phyloP scores from a whole-genome alignment of 2,329 filamentous ascomycete genomes.

The Aspergillus novoparasiticus region DNA sequence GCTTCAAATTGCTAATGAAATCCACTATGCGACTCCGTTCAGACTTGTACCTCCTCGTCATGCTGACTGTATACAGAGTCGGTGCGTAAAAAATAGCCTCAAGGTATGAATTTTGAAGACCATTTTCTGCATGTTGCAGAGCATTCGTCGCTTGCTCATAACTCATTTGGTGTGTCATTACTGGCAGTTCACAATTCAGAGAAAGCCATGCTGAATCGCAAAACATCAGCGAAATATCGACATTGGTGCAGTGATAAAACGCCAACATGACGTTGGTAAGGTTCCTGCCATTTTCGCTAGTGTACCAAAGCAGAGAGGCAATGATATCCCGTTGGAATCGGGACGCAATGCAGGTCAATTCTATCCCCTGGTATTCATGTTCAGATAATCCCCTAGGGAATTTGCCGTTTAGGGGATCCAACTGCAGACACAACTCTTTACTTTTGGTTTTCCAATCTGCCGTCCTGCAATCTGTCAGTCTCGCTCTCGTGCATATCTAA shows the following conservation, averaged over 20 bases:
- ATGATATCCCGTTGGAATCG: slow-evolving; percentile 3
- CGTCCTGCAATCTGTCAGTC: background rate
- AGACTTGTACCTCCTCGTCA: background rate
- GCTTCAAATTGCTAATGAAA: background rate
- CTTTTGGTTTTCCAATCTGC: background rate
- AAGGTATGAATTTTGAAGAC: background rate
- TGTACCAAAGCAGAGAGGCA: background rate
- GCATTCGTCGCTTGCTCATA: background rate
- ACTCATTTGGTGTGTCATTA: background rate
- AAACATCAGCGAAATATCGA: slow-evolving; percentile 3
- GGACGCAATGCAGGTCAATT: background rate
- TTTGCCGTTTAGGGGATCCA: background rate
- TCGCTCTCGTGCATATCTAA: background rate
- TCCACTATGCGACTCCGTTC: background rate
- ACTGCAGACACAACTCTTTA: background rate
- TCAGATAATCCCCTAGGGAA: background rate
- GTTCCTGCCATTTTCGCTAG: background rate
- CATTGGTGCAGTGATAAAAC: background rate
- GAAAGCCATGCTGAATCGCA: background rate
- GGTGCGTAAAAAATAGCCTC: slow-evolving; percentile 1
- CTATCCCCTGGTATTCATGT: background rate
- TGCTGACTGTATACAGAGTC: background rate
- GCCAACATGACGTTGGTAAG: background rate
- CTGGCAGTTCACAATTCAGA: background rate
- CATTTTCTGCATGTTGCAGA: background rate